Percentiles rank a stretch among this genome's conserved stretches.
Evolutionary conservation across 257 asterid species (phyloP).

Genomic region (Solanum paucissectum): DNA sequence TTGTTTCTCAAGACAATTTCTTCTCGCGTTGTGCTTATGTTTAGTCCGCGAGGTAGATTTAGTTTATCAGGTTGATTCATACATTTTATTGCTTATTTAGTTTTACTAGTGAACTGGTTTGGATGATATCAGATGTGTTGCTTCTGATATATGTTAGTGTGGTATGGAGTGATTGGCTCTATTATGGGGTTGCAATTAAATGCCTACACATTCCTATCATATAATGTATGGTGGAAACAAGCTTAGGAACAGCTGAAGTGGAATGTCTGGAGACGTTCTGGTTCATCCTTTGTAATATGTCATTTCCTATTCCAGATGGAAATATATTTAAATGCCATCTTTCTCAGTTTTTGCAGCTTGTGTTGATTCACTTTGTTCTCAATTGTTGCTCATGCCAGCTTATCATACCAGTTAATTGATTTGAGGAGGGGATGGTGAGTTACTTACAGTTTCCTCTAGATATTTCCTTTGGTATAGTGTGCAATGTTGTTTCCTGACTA

Average conservation of each 20-base stretch:
- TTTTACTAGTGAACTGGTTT: not conserved
- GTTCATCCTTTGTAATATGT: not conserved
- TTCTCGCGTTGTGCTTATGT: not conserved
- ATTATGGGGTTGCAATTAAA: not conserved
- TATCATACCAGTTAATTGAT: not conserved
- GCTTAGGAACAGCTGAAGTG: not conserved
- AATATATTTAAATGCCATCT: not conserved
- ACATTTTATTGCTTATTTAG: not conserved
- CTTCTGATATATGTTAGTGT: not conserved
- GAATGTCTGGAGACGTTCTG: not conserved
- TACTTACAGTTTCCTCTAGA: not conserved
- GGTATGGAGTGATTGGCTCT: not conserved
- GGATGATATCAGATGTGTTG: not conserved
- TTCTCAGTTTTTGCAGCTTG: not conserved
- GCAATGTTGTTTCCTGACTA: not conserved
- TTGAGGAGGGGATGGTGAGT: not conserved
- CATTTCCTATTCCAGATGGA: not conserved
- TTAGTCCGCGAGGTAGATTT: not conserved
- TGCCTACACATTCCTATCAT: not conserved
- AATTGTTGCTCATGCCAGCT: not conserved
- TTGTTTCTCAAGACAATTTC: not conserved
- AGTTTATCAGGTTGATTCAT: not conserved
- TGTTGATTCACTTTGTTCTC: not conserved
- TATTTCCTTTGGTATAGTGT: not conserved
- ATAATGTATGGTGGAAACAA: not conserved